Evolutionary conservation across 1,139 yeast species (phyloP).

Genomic region (Candida sanyaensis): DNA sequence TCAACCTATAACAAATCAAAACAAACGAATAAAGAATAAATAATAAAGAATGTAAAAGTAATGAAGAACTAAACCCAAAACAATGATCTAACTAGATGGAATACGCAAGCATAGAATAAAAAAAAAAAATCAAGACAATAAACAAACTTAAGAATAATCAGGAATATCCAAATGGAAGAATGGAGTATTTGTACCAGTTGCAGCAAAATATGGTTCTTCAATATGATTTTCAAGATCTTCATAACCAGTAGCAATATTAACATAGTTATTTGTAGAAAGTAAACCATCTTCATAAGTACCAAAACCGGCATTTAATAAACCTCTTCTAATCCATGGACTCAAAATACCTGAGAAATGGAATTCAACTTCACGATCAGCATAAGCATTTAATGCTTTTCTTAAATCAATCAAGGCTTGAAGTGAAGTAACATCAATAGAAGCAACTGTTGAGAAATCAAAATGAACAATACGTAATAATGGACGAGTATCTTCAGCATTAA

Average conservation of each 20-base stretch:
- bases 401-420: conserved; percentile 78
- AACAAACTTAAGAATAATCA: conserved; percentile 40
- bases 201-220: conserved; percentile 46
- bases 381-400: conserved; percentile 67
- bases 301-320: conserved; percentile 74
- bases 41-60: background rate
- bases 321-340: conserved; percentile 85
- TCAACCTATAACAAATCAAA: too few relatives aligned
- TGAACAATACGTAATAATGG: conserved; percentile 74
- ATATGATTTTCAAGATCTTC: conserved; percentile 34
- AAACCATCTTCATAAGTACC: conserved; percentile 57
- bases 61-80: background rate
- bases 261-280: conserved; percentile 41
- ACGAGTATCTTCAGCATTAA: conserved; percentile 45
- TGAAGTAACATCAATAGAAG: conserved; percentile 77
- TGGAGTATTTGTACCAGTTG: conserved; percentile 75
- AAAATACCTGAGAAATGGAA: conserved; percentile 85
- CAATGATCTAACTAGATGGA: background rate
- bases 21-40: background rate
- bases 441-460: conserved; percentile 77
- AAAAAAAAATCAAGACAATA: background rate
- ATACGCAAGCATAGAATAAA: background rate
- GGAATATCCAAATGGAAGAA: conserved; percentile 90
- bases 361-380: conserved; percentile 84
- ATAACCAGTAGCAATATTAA: conserved; percentile 38